These are phyloP conservation scores for Hypoxylon sp. DNA, from an alignment of 2,329 filamentous ascomycete genomes.

Conservation along the genomic window DNA sequence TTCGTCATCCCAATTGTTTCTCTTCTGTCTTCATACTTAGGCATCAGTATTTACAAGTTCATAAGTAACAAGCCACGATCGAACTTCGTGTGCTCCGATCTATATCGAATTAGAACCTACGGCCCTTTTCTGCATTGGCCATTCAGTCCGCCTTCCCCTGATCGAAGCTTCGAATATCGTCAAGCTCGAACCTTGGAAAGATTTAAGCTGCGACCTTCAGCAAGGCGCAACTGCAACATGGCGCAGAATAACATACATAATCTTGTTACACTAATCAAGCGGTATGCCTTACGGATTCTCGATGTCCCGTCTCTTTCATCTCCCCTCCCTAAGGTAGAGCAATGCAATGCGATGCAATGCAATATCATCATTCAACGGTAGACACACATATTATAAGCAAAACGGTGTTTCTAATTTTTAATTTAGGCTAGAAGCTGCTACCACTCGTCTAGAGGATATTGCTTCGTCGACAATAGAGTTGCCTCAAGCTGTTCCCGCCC, in stretches of 20 bases:
- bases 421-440: conserved; percentile 93
- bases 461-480: conserved; percentile 80
- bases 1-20: conserved; percentile 23
- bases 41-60: conserved; percentile 34
- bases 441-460: conserved; percentile 95
- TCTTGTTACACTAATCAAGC: conserved; percentile 96
- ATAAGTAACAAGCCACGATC: conserved; percentile 23
- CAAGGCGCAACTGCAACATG: conserved; percentile 63
- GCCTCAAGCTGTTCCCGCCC: conserved; percentile 65
- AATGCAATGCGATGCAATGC: no score
- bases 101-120: conserved; percentile 15
- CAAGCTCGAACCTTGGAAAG: conserved; percentile 11
- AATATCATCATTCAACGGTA: neutral
- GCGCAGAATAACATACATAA: conserved; percentile 92
- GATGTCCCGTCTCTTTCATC: conserved; percentile 23
- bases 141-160: conserved; percentile 23
- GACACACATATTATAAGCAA: neutral
- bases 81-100: conserved; percentile 8
- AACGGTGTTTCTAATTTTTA: conserved; percentile 61
- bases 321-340: neutral
- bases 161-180: conserved; percentile 31
- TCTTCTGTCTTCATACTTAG: conserved; percentile 28
- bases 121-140: conserved; percentile 1
- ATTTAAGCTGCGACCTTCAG: conserved; percentile 4
- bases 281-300: conserved; percentile 70